A percentile compares a stretch with the other conserved stretches of the same genome.
These are phyloP conservation scores for Mycena rosella DNA, from an alignment of 768 basidiomycete species.

Conservation along the genomic window DNA sequence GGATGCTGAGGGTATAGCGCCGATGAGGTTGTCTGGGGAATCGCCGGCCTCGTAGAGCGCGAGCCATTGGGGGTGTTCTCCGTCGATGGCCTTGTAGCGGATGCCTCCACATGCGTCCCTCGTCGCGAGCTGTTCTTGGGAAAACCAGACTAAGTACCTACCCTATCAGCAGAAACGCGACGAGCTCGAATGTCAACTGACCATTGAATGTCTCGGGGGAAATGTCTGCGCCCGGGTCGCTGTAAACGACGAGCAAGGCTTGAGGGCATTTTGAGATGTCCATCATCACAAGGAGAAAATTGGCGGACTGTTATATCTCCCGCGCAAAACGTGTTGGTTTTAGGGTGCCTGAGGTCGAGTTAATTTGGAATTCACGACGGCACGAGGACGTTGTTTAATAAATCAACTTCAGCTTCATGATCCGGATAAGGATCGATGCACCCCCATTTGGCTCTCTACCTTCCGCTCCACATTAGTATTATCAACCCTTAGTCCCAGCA, in stretches of 20 bases:
- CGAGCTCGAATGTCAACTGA: neutral
- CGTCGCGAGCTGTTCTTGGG: neutral
- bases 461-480: too few species aligned
- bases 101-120: neutral
- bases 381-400: too few species aligned
- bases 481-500: too few species aligned
- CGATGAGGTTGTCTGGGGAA: neutral
- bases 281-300: neutral
- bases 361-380: too few species aligned
- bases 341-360: neutral
- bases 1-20: constrained; percentile 22
- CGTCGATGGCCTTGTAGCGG: constrained; percentile 18
- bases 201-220: neutral
- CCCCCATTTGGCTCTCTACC: too few species aligned
- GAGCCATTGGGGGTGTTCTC: neutral
- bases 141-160: neutral
- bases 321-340: neutral
- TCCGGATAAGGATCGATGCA: too few species aligned
- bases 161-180: neutral
- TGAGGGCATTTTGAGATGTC: neutral
- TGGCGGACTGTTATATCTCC: neutral
- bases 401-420: too few species aligned
- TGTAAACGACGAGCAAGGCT: neutral
- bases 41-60: neutral
- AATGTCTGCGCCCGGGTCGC: neutral